Evolutionary conservation across 345 rosid species (phyloP), one percentile per base, ranked within the genome.

Genomic region (Crucihimalaya himalaica): DNA sequence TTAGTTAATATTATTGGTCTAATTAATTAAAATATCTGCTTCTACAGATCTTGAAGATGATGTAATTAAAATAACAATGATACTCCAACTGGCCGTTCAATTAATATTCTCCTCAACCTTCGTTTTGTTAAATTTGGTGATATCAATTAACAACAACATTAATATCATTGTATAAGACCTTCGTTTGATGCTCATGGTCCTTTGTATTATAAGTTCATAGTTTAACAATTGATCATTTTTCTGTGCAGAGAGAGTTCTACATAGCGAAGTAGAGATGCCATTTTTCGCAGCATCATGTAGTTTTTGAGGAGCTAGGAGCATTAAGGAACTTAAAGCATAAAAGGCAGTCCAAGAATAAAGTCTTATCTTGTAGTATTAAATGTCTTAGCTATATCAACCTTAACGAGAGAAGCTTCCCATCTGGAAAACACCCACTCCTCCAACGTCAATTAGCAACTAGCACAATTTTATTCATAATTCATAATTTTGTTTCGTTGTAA

Each of bases 1-100:
- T 47, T 70, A 47, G 59, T 48, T 47, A 39, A 20, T 16, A n/a
- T 9, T 14, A 5, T 20, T 11, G 12, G 20, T 28, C 10, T 55
- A 55, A 12, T 34, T 5, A 37, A 6, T 34, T 5, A 37, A 6
- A 18, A 39, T 59, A 48, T 25, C 60, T 35, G 29, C 20, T 12
- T 16, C 40, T 53, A 50, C 52, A 28, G 52, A 71, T 50, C 52
- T 61, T 50, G 50, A 71, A 32, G 55, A 70, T 70, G 50, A 25
- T 16, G 20, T 34, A 11, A 29, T 23, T 23, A 23, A 59, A 34
- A 23, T 16, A 70, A 34, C 47, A 15, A 11, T 32, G 18, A 46
- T 32, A 23, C n/a, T 37, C 40, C 67, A 71, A 34, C 39, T 35
- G 29, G 37, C 14, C 29, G 8, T 25, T 19, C 19, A 59, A 21